phyloP scores from a whole-genome alignment of 2,329 filamentous ascomycete genomes.

The Pyrenophora seminiperda region DNA sequence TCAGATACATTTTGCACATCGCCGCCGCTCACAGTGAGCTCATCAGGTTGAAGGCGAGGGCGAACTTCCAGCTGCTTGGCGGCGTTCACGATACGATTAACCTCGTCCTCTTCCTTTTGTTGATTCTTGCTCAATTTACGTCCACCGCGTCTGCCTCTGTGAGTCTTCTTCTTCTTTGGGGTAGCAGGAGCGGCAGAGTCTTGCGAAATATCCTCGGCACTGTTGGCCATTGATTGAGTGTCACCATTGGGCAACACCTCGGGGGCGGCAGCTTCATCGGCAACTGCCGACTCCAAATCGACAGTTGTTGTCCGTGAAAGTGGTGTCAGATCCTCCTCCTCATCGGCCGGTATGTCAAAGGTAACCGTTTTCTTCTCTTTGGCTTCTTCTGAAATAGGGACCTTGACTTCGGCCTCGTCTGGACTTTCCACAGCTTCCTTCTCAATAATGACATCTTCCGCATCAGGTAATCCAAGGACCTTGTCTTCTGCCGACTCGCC shows the following conservation, averaged over 20 bases:
- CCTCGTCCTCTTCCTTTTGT: constrained; percentile 43
- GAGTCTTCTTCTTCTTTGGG: constrained; percentile 57
- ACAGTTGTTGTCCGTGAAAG: constrained; percentile 44
- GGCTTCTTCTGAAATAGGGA: constrained; percentile 19
- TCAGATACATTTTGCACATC: constrained; percentile 55
- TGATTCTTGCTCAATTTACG: constrained; percentile 53
- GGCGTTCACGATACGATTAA: constrained; percentile 48
- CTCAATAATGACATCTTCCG: constrained; percentile 9
- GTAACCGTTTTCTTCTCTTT: constrained; percentile 42
- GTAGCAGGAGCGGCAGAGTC: constrained; percentile 32
- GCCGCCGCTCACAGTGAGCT: constrained; percentile 49
- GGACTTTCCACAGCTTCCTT: constrained; percentile 4
- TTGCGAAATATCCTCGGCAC: constrained; percentile 26
- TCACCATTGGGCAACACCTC: constrained; percentile 13
- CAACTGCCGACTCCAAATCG: constrained; percentile 30
- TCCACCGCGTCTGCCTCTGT: constrained; percentile 56
- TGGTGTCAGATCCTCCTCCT: constrained; percentile 41
- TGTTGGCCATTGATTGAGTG: constrained; percentile 12
- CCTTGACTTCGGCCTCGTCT: constrained; percentile 12
- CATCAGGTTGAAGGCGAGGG: constrained; percentile 46
- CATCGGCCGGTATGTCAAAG: constrained; percentile 39
- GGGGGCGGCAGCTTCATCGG: constrained; percentile 18
- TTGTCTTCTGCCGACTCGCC: constrained; percentile 8
- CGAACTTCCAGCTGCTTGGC: constrained; percentile 46
- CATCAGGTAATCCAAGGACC: not conserved